These are phyloP conservation scores for Blastomyces gilchristii DNA, from an alignment of 2,329 filamentous ascomycete genomes.

Conservation along the genomic window DNA sequence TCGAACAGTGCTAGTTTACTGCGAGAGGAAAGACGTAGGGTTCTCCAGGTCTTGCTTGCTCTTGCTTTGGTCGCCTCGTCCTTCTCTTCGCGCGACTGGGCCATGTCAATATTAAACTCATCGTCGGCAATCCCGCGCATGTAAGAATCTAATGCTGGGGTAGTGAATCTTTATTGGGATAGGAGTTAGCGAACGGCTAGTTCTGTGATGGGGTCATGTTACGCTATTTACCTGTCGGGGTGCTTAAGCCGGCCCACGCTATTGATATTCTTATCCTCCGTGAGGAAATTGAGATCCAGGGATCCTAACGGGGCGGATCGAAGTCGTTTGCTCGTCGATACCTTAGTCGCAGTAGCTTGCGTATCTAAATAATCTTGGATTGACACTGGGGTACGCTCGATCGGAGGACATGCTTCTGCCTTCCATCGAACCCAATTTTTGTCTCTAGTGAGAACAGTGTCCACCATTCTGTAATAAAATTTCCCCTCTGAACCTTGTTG, in stretches of 20 bases:
- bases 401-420: slow-evolving; percentile 80
- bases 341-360: slow-evolving; percentile 53
- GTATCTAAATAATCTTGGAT: slow-evolving; percentile 59
- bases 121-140: slow-evolving; percentile 64
- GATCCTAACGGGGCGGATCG: slow-evolving; percentile 60
- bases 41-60: slow-evolving; percentile 82
- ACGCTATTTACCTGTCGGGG: slow-evolving; percentile 38
- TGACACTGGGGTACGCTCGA: slow-evolving; percentile 64
- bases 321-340: slow-evolving; percentile 60
- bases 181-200: neutral
- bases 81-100: slow-evolving; percentile 53
- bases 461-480: slow-evolving; percentile 93
- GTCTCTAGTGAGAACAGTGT: slow-evolving; percentile 87
- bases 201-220: neutral
- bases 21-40: slow-evolving; percentile 67
- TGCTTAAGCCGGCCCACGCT: slow-evolving; percentile 62
- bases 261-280: slow-evolving; percentile 50
- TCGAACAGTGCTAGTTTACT: slow-evolving; percentile 70
- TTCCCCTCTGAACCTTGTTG: slow-evolving; percentile 71
- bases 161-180: slow-evolving; percentile 45
- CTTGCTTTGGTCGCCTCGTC: slow-evolving; percentile 57
- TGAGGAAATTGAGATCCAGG: slow-evolving; percentile 67
- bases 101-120: slow-evolving; percentile 79
- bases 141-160: slow-evolving; percentile 62
- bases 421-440: slow-evolving; percentile 99